Base-by-base conservation (phyloP, 1,284 basidiomycete species). In the Pascua guehoae region DNA sequence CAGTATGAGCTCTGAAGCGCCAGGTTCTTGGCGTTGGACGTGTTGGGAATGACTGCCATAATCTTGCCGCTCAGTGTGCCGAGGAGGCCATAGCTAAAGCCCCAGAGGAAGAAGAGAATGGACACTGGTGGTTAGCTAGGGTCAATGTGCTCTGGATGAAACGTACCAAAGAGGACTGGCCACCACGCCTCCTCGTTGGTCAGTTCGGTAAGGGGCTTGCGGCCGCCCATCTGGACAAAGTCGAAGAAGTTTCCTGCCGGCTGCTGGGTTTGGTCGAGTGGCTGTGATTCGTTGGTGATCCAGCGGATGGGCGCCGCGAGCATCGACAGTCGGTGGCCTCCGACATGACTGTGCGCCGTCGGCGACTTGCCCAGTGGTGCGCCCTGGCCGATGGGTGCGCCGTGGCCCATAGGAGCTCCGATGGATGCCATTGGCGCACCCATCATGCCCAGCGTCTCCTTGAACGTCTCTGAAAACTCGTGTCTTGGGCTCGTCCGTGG, bases 31-130 rank as follows among this genome's bases (percentile, higher is more conserved):
- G 60, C 47, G 10, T 49, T n/a, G 9, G 55, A 41, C 12, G 63
- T 45, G 51, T 67, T 68, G 5, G 56, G 55, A n/a, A 75, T 64
- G 18, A 72, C 57, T 0, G 42, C 40, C 42, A 72, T 65, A 44
- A 75, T 74, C 56, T 71, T 58, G 11, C 53, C 60, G 51, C 69
- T 77, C 41, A 77, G 59, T 11, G 69, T 74, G 1, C 73, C 74
- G 4, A 77, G 60, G 4, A 77, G 63, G 16, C 75, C 74, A 49
- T 76, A 76, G 12, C 68, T 67, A 60, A 75, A 74, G 8, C 75
- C 75, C 75, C 75, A 77, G 8, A 75, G 57, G 61, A 74, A 71
- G 65, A 76, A 75, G 32, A 77, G 67, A 40, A 65, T 70, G 24
- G 69, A 70, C 4, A 72, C 75, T 32, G 24, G 24, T 32, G 24